phyloP scores from a whole-genome alignment of 2,329 filamentous ascomycete species.

The Sporothrix dimorphospora region DNA sequence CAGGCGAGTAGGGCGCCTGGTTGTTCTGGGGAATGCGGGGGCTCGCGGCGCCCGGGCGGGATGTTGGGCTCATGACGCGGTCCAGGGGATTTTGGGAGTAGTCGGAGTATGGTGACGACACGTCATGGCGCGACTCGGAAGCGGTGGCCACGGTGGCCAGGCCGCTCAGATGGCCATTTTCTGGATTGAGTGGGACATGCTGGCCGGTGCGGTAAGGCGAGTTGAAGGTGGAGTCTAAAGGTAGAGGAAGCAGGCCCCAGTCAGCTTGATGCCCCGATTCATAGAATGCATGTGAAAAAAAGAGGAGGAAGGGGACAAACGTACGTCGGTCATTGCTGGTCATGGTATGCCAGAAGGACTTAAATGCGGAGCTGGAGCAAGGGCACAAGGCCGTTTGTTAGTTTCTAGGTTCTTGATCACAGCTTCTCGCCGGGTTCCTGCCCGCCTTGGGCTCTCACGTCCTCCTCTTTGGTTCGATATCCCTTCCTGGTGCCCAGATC shows the following conservation, averaged over 20 bases:
- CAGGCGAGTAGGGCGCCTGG: slow-evolving; percentile 76
- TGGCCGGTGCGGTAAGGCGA: slow-evolving; percentile 89
- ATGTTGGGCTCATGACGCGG: slow-evolving; percentile 28
- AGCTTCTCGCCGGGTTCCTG: neutral
- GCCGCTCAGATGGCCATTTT: slow-evolving; percentile 70
- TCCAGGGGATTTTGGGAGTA: slow-evolving; percentile 53
- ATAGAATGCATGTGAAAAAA: neutral
- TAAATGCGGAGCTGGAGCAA: slow-evolving; percentile 64
- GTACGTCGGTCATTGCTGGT: slow-evolving; percentile 70
- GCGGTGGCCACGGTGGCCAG: slow-evolving; percentile 89
- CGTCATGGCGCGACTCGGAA: slow-evolving; percentile 83
- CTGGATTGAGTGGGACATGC: slow-evolving; percentile 82
- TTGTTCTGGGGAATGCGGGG: slow-evolving; percentile 20
- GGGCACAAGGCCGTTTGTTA: slow-evolving; percentile 11
- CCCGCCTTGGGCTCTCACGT: neutral
- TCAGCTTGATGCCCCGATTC: neutral
- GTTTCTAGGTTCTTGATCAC: neutral
- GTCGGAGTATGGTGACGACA: slow-evolving; percentile 77
- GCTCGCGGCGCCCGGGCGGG: slow-evolving; percentile 8
- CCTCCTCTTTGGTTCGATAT: neutral
- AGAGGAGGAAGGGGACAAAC: slow-evolving; percentile 39
- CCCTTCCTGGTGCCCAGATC: neutral
- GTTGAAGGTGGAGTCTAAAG: slow-evolving; percentile 83
- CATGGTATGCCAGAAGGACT: slow-evolving; percentile 94
- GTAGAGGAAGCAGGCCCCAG: neutral